phyloP scores from a whole-genome alignment of 2,329 filamentous ascomycete genomes.

The Metarhizium brunneum region DNA sequence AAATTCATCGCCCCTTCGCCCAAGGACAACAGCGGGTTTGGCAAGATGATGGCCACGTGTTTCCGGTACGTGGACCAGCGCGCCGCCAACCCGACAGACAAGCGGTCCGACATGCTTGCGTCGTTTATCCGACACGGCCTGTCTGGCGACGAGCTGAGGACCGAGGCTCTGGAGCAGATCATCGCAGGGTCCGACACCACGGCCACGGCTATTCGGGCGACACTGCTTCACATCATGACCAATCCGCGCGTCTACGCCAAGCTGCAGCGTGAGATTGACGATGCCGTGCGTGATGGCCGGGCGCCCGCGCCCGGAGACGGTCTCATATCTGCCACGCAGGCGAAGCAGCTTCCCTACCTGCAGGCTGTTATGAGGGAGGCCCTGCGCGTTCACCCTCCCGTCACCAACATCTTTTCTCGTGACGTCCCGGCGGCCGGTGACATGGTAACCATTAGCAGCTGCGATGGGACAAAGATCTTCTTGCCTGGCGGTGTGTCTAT shows the following conservation, averaged over 20 bases:
- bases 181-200: constrained; percentile 45
- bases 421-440: constrained; percentile 13
- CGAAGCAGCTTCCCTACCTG: constrained; percentile 28
- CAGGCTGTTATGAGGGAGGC: constrained; percentile 38
- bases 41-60: constrained; percentile 22
- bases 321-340: constrained; percentile 24
- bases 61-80: constrained; percentile 20
- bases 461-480: constrained; percentile 22
- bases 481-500: constrained; percentile 21
- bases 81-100: constrained; percentile 13
- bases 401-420: constrained; percentile 18
- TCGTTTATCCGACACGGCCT: constrained; percentile 31
- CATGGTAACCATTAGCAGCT: constrained; percentile 14
- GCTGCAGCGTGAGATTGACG: constrained; percentile 39
- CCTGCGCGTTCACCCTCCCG: constrained; percentile 20
- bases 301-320: background rate
- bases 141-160: constrained; percentile 20
- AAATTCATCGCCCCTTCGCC: constrained; percentile 17
- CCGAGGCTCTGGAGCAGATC: constrained; percentile 22
- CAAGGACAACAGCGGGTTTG: constrained; percentile 22
- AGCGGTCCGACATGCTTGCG: constrained; percentile 29
- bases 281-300: constrained; percentile 29
- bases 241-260: constrained; percentile 35
- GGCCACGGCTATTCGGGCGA: constrained; percentile 30
- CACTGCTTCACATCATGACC: constrained; percentile 41